Percentiles rank a stretch among this genome's conserved stretches.
Conservation (phyloP, 2,329 filamentous ascomycete species). For the Thelonectria olida region DNA sequence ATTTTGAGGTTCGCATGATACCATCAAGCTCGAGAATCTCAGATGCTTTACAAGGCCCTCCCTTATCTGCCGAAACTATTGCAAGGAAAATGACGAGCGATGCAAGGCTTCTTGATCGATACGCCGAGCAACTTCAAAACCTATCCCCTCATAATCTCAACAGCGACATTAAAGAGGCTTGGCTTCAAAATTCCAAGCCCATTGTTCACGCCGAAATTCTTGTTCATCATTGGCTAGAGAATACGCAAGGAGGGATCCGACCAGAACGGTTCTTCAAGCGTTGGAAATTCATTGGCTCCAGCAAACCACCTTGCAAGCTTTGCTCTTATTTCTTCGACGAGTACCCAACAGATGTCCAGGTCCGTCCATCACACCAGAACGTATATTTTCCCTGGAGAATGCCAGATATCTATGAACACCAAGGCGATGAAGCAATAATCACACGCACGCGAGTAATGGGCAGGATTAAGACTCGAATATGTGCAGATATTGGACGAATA, state of each 20-base stretch:
- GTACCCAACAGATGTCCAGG: constrained; percentile 12
- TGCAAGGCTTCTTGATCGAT: neutral
- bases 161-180: neutral
- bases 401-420: constrained; percentile 8
- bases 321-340: constrained; percentile 18
- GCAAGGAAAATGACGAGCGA: neutral
- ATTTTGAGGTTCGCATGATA: constrained; percentile 8
- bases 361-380: constrained; percentile 5
- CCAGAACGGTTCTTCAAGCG: no score
- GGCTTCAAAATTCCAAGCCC: neutral
- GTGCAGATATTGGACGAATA: neutral
- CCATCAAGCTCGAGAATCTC: neutral
- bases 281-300: no score
- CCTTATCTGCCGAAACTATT: neutral
- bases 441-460: neutral
- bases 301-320: no score
- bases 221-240: constrained; percentile 13
- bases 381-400: constrained; percentile 14
- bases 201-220: constrained; percentile 18
- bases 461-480: constrained; percentile 3
- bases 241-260: constrained; percentile 7
- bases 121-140: neutral
- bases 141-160: neutral
- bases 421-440: neutral
- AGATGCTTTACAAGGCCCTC: neutral